phyloP scores from a whole-genome alignment of 306 rosid genomes.

The Ormosia emarginata region DNA sequence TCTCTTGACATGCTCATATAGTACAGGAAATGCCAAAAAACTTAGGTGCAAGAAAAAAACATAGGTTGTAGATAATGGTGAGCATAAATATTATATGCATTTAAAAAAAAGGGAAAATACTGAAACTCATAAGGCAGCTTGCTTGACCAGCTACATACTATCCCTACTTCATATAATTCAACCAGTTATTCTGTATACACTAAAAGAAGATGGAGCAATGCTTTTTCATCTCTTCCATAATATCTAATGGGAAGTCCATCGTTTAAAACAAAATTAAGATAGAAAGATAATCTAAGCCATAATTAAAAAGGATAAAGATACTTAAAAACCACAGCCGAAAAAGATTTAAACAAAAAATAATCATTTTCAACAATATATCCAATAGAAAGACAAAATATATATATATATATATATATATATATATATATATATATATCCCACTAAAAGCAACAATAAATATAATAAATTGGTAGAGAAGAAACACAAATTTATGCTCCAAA shows the following conservation, averaged over 20 bases:
- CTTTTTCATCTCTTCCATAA: not conserved
- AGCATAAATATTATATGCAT: not conserved
- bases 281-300: not conserved
- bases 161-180: slow-evolving; percentile 5
- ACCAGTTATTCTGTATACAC: not conserved
- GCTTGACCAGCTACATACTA: slow-evolving; percentile 7
- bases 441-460: not conserved
- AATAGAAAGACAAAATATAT: too few relatives aligned
- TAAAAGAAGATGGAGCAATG: not conserved
- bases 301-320: not conserved
- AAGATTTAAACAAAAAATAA: not conserved
- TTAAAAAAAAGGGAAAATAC: too few relatives aligned
- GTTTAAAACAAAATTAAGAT: not conserved
- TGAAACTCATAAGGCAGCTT: not conserved
- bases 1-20: not conserved
- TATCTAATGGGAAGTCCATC: not conserved
- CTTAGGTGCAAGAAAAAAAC: not conserved
- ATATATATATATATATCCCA: too few relatives aligned
- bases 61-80: not conserved
- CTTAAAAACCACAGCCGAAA: not conserved
- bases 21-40: not conserved
- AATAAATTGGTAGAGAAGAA: not conserved
- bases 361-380: not conserved
- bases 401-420: too few relatives aligned
- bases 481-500: not conserved